A percentile compares a stretch with the other conserved stretches of the same genome.
phyloP scores from a whole-genome alignment of 495 filamentous ascomycete genomes.

The Lasiosphaeria miniovina region DNA sequence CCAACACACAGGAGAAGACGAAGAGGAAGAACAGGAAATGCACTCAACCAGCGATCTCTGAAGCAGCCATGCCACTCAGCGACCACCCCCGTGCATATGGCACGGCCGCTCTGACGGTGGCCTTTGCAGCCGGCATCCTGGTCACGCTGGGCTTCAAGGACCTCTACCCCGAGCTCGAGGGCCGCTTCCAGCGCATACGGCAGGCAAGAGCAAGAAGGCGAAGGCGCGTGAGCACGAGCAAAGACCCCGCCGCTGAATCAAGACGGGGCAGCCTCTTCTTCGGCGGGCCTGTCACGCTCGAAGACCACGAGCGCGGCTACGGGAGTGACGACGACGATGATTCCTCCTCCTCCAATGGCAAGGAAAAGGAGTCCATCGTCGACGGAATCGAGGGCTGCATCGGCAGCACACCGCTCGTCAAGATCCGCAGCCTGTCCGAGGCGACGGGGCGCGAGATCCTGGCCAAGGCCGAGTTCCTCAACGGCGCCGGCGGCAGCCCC shows the following conservation, averaged over 20 bases:
- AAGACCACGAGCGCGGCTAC: constrained; percentile 43
- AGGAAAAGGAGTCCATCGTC: constrained; percentile 24
- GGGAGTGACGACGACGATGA: constrained; percentile 6
- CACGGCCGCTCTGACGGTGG: constrained; percentile 58
- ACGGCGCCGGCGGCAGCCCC: constrained; percentile 91
- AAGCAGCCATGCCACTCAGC: constrained; percentile 46
- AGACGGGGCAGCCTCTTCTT: constrained; percentile 37
- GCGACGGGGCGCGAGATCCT: constrained; percentile 93
- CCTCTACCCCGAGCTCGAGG: constrained; percentile 65
- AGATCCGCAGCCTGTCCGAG: constrained; percentile 82
- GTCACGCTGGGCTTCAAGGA: constrained; percentile 74
- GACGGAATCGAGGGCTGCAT: constrained; percentile 91
- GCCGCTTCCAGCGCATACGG: constrained; percentile 49
- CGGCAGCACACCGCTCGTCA: constrained; percentile 87
- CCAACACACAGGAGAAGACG: background rate
- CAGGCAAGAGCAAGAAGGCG: constrained; percentile 16
- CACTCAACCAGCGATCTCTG: constrained; percentile 4
- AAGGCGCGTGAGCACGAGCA: background rate
- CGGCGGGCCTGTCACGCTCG: constrained; percentile 44
- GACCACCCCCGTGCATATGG: constrained; percentile 55
- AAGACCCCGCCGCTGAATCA: constrained; percentile 6
- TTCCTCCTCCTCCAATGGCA: constrained; percentile 13
- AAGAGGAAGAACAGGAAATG: background rate
- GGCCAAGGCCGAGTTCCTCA: constrained; percentile 94
- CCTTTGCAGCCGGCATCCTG: constrained; percentile 71